Evolutionary conservation across 73 alveolate genomes (phyloP).

Genomic region (Tetrahymena elliotti): DNA sequence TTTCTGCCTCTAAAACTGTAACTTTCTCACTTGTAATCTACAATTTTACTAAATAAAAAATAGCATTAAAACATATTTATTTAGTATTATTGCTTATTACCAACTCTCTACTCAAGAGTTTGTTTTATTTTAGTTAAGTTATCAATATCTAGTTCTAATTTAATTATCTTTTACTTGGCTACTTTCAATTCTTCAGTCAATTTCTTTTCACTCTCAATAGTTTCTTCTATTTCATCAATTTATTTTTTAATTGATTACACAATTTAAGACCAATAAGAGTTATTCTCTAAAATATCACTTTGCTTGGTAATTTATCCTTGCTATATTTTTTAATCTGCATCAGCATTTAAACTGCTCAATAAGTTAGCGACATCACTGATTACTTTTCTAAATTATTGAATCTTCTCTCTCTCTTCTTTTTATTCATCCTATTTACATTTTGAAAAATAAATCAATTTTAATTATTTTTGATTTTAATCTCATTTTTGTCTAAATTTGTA

Average conservation of each 20-base stretch:
- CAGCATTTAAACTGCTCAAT: background rate
- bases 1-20: background rate
- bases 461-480: too few relatives aligned
- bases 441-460: too few relatives aligned
- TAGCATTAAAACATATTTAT: background rate
- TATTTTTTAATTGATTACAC: background rate
- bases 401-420: background rate
- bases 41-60: background rate
- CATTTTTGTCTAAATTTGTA: too few relatives aligned
- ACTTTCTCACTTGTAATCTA: background rate
- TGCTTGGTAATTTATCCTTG: background rate
- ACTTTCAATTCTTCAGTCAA: background rate
- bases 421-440: background rate
- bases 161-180: background rate
- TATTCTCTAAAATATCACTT: background rate
- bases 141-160: background rate
- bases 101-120: background rate
- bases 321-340: background rate
- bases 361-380: background rate
- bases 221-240: background rate
- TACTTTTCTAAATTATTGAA: background rate
- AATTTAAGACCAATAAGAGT: background rate
- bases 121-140: background rate
- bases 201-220: background rate
- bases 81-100: background rate